Evolutionary conservation across 768 basidiomycete genomes (phyloP), one percentile per base, ranked within the genome.

Genomic region (Pisolithus albus): DNA sequence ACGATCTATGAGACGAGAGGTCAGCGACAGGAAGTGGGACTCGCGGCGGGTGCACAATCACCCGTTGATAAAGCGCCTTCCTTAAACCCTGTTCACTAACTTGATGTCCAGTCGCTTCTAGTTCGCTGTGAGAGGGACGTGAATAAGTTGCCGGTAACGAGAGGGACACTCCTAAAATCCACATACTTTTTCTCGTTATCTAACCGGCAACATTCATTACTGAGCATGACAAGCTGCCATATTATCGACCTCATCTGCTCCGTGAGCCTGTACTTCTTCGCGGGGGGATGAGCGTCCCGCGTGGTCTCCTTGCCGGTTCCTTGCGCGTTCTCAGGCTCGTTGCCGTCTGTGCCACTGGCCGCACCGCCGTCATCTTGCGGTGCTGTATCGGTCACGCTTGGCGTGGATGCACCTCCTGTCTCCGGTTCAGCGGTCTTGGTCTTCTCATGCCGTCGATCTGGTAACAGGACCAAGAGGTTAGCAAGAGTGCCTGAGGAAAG

Each of bases 21-120:
- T 52, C 36, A 38, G 44, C 28, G 40, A 38, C 23, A 26, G 38
- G 15, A 32, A 10, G n/a, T 21, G 28, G 15, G 8, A 21, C 4
- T 41, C 10, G 2, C 1, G 2, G 32, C 13, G 9, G 5, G 11
- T n/a, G 18, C 8, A 10, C 13, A 58, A 72, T 23, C 46, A 84
- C 85, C 67, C 84, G 87, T 64, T 90, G 84, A 69, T 93, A 94
- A 7, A 93, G 67, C 6, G 74, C 70, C 72, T 93, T 94, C 47
- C 90, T 73, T 57, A 83, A 68, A 1, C 86, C 87, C 66, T 92
- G 90, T 58, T 89, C 86, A 59, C 87, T 89, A 6, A 92, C 82
- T 61, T 81, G 79, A 38, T 83, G 74, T 40, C 82, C 81, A 19
- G 77, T 80, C 3, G 81, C 82, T 59, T 92, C 90, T 24, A 89